Conservation (phyloP, 306 rosid species). For the Elaeagnus macrophylla region DNA sequence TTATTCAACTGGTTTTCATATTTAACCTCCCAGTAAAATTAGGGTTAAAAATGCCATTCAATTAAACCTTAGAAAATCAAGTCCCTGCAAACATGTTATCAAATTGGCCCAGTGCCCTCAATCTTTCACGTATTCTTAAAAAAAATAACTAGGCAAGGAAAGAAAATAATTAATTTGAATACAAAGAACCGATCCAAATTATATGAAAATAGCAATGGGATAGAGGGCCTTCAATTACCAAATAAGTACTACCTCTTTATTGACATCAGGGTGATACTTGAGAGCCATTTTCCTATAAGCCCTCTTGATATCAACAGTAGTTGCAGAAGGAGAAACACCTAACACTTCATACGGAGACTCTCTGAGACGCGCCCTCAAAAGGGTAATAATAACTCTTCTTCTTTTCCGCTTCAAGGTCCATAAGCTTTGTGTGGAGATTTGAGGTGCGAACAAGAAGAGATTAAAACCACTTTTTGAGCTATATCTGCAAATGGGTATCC, state of each 20-base stretch:
- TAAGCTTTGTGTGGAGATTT: constrained; percentile 8
- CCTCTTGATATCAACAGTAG: constrained; percentile 56
- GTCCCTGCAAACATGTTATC: too few relatives aligned
- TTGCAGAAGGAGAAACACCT: constrained; percentile 78
- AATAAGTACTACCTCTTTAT: constrained; percentile 58
- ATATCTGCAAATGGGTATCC: constrained; percentile 24
- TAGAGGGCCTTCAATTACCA: not conserved
- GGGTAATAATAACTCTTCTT: constrained; percentile 9
- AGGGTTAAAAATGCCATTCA: too few relatives aligned
- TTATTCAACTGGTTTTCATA: too few relatives aligned
- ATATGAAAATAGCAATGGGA: too few relatives aligned
- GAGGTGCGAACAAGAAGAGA: constrained; percentile 2
- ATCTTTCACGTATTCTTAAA: too few relatives aligned
- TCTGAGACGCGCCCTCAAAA: constrained; percentile 38
- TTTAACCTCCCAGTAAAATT: too few relatives aligned
- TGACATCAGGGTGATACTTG: constrained; percentile 92
- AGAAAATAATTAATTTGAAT: too few relatives aligned
- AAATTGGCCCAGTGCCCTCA: too few relatives aligned
- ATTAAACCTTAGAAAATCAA: too few relatives aligned
- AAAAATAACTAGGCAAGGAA: too few relatives aligned
- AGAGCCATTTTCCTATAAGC: constrained; percentile 95
- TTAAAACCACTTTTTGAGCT: constrained; percentile 9
- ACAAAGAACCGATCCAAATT: too few relatives aligned
- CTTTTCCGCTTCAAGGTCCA: constrained; percentile 19
- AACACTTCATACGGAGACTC: constrained; percentile 79